phyloP scores from a whole-genome alignment of 2,329 filamentous ascomycete species.

The Penicillium decumbens region DNA sequence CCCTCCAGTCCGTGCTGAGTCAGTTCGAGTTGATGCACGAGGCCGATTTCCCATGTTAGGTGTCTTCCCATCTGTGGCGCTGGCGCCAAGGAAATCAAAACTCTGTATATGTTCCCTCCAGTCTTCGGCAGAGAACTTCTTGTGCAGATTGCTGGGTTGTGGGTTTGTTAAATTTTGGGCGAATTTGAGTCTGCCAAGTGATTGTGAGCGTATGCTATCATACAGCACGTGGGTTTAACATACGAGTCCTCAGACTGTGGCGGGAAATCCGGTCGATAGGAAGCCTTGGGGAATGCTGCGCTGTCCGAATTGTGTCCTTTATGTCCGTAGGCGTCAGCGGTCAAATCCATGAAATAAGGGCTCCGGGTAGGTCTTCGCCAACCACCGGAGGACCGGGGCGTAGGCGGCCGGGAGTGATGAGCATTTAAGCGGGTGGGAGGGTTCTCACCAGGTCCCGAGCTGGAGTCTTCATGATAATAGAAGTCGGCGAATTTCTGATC shows the following conservation, averaged over 20 bases:
- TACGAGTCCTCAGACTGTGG: slow-evolving; percentile 11
- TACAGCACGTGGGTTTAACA: neutral
- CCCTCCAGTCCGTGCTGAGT: slow-evolving; percentile 16
- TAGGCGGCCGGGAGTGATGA: slow-evolving; percentile 6
- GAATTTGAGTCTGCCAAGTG: slow-evolving; percentile 5
- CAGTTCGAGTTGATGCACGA: slow-evolving; percentile 21
- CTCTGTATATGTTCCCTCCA: slow-evolving; percentile 38
- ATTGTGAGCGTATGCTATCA: neutral
- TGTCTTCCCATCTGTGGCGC: slow-evolving; percentile 23
- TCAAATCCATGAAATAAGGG: slow-evolving; percentile 19
- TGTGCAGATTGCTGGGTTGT: slow-evolving; percentile 30
- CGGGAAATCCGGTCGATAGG: slow-evolving; percentile 12
- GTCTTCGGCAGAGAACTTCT: slow-evolving; percentile 41
- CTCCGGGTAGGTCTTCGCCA: slow-evolving; percentile 14
- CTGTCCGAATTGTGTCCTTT: slow-evolving; percentile 34
- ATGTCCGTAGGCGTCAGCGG: slow-evolving; percentile 25
- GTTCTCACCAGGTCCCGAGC: slow-evolving; percentile 32
- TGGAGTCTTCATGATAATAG: slow-evolving; percentile 21
- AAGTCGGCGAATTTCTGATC: slow-evolving; percentile 30
- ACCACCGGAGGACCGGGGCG: slow-evolving; percentile 1
- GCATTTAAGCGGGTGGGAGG: slow-evolving; percentile 14
- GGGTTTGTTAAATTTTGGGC: neutral
- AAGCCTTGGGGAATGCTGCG: slow-evolving; percentile 23
- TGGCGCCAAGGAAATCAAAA: slow-evolving; percentile 37
- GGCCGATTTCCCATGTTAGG: slow-evolving; percentile 18